Base-by-base conservation (phyloP, 2,329 filamentous ascomycete genomes). In the Sporothrix euskadiensis region DNA sequence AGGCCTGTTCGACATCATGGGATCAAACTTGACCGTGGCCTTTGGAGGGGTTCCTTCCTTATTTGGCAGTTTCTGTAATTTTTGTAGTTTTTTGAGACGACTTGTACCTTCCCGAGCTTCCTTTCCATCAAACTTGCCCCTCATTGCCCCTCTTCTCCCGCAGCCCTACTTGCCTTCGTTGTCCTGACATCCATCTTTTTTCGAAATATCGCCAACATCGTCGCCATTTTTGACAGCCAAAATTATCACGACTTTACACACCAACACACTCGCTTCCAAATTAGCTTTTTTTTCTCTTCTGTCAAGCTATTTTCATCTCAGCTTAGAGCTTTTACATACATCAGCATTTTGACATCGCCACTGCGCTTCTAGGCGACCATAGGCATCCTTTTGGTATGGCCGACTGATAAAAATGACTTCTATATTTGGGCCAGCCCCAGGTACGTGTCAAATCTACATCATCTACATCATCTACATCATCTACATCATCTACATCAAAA, bases 341-440 rank as follows among this genome's bases (percentile, higher is more conserved):
- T 4, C 14, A 5, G 14, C 12, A 12, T 49, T 49, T 49, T 49
- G 14, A 12, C 44, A 2, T 14, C 12, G 47, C 14, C 61, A 47
- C 35, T 39, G 6, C n/a, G 61, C 61, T 35, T 12, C n/a, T 41
- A 4, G 14, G 35, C n/a, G 14, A 49, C 26, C 41, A 12, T 9
- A 14, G 3, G 3, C 16, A 10, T 4, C 19, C 41, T 16, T 16
- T 52, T n/a, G 12, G 66, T 19, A 69, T 56, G 66, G 26, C 47
- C 22, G 47, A 1, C 22, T 10, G 44, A 39, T 26, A 35, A 54
- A 54, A 69, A 69, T 69, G 66, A 39, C 66, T 26, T 74, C 75
- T 19, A 30, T 77, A 0, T 77, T 76, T 68, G 76, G 76, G 10
- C 73, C 74, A 2, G 52, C 26, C 22, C 73, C 59, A 16, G 52